A percentile compares a stretch with the other conserved stretches of the same genome.
Conservation (phyloP, 1,139 yeast species). For the Suhomyces terraborum region DNA sequence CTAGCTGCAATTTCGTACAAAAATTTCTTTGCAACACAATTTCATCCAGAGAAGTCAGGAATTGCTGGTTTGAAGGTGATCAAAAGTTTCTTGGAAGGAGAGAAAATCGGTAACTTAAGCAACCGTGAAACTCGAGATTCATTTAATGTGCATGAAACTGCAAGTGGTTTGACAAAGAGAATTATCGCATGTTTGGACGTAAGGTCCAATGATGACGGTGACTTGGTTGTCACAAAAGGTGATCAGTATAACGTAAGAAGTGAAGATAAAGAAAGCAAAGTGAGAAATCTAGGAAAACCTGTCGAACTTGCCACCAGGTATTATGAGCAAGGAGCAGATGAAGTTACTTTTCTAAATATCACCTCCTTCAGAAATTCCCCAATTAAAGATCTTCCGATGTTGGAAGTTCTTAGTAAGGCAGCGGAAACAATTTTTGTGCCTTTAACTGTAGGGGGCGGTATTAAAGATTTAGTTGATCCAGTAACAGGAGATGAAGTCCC, state of each 20-base stretch:
- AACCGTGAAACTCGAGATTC: slow-evolving; percentile 22
- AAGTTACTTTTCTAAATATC: slow-evolving; percentile 88
- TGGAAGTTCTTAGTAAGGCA: slow-evolving; percentile 78
- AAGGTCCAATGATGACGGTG: slow-evolving; percentile 92
- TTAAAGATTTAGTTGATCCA: slow-evolving; percentile 84
- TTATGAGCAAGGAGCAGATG: slow-evolving; percentile 94
- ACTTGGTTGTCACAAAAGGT: slow-evolving; percentile 94
- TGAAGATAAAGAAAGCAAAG: slow-evolving; percentile 44
- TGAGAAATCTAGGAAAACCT: slow-evolving; percentile 93
- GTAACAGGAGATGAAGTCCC: slow-evolving; percentile 68
- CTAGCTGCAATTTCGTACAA: slow-evolving; percentile 79
- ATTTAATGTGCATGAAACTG: slow-evolving; percentile 46
- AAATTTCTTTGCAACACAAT: slow-evolving; percentile 91
- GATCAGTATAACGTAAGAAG: slow-evolving; percentile 97
- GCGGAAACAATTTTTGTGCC: slow-evolving; percentile 95
- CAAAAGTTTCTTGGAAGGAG: slow-evolving; percentile 65
- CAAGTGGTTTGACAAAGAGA: slow-evolving; percentile 80
- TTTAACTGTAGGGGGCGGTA: slow-evolving; percentile 96
- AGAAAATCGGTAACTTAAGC: slow-evolving; percentile 29
- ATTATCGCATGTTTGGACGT: slow-evolving; percentile 95
- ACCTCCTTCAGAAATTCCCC: slow-evolving; percentile 96
- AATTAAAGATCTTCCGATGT: slow-evolving; percentile 88
- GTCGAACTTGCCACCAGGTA: slow-evolving; percentile 89
- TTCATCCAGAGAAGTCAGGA: slow-evolving; percentile 97
- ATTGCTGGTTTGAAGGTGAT: slow-evolving; percentile 80